These are phyloP conservation scores for Alternaria tenuissima DNA, from an alignment of 2,329 filamentous ascomycete species.

Conservation along the genomic window DNA sequence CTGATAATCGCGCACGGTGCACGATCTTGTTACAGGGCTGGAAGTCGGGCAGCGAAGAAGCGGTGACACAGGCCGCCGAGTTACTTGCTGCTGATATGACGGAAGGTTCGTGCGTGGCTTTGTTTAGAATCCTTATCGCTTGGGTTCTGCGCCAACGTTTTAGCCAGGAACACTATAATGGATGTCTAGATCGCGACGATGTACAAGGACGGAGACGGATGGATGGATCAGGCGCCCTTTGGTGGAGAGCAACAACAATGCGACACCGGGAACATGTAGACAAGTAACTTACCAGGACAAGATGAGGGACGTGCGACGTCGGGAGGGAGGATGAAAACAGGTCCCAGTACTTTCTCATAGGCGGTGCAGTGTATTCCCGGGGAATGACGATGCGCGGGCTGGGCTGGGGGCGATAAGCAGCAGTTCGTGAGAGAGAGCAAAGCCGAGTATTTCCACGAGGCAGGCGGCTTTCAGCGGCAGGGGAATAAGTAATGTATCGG, in stretches of 20 bases:
- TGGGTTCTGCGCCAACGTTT: slow-evolving; percentile 41
- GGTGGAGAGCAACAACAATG: neutral
- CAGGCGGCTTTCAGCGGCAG: slow-evolving; percentile 43
- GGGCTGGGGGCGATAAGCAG: slow-evolving; percentile 7
- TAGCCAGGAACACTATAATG: slow-evolving; percentile 44
- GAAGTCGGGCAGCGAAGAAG: slow-evolving; percentile 38
- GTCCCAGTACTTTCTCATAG: neutral
- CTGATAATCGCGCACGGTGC: slow-evolving; percentile 43
- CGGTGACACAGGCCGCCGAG: slow-evolving; percentile 49
- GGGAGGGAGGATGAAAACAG: slow-evolving; percentile 26
- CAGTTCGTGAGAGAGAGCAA: slow-evolving; percentile 19
- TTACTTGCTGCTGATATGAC: slow-evolving; percentile 45
- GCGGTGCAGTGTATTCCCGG: slow-evolving; percentile 17
- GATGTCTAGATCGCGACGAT: neutral
- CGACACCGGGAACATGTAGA: neutral
- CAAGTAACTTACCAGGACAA: slow-evolving; percentile 34
- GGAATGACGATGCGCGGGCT: slow-evolving; percentile 23
- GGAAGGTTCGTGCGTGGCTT: slow-evolving; percentile 48
- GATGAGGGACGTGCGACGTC: slow-evolving; percentile 35
- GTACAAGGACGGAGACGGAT: slow-evolving; percentile 4
- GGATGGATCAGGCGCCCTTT: neutral
- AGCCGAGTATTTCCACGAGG: slow-evolving; percentile 46
- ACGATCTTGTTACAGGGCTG: slow-evolving; percentile 36
- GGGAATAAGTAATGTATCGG: slow-evolving; percentile 21
- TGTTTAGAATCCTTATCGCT: slow-evolving; percentile 48